phyloP scores from a whole-genome alignment of 2,329 filamentous ascomycete species.

The Rutstroemia sp. region DNA sequence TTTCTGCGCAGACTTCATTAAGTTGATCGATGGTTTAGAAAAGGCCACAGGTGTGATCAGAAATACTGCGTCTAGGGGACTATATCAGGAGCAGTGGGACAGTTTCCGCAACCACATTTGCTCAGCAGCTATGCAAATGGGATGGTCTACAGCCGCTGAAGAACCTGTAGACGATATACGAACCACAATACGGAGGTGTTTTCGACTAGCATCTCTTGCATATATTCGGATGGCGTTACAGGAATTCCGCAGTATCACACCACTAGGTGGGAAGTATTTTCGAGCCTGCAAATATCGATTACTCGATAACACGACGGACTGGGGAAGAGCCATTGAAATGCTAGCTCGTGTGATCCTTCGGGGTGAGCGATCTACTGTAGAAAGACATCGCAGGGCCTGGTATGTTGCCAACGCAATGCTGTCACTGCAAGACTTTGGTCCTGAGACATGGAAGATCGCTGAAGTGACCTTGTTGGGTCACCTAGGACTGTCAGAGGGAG shows the following conservation, averaged over 20 bases:
- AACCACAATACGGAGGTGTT: not conserved
- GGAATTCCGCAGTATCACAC: not conserved
- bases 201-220: not conserved
- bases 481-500: not conserved
- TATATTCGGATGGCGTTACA: not conserved
- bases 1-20: slow-evolving; percentile 1
- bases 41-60: not conserved
- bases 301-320: not conserved
- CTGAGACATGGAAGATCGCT: not conserved
- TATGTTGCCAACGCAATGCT: not conserved
- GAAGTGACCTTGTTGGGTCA: not conserved
- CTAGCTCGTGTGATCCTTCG: not conserved
- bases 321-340: not conserved
- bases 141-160: not conserved
- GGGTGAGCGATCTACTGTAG: not conserved
- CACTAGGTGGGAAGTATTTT: not conserved
- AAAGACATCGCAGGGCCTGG: not conserved
- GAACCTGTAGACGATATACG: not conserved
- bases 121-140: not conserved
- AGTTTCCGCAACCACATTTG: not conserved
- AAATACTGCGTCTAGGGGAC: not conserved
- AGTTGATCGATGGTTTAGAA: slow-evolving; percentile 1
- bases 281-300: not conserved
- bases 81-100: not conserved
- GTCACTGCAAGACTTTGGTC: not conserved